Percentiles rank a stretch among this genome's conserved stretches.
Evolutionary conservation across 345 rosid species (phyloP).

Genomic region (Euphorbia pulcherrima): DNA sequence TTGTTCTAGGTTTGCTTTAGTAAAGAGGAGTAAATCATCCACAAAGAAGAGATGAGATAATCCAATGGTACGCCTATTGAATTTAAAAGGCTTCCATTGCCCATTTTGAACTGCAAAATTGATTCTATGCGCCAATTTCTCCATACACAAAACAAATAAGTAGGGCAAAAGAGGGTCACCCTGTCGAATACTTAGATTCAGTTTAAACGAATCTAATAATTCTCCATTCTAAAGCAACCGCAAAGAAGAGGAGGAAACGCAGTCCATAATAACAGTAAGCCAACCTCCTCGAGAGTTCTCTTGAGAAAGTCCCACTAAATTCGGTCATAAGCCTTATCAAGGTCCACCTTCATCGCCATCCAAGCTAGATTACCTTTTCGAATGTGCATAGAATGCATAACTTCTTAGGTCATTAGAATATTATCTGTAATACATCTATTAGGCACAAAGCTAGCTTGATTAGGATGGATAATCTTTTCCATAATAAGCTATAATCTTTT

Average conservation of each 20-base stretch:
- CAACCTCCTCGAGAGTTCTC: no score
- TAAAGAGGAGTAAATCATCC: background rate
- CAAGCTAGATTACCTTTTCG: background rate
- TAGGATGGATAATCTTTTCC: background rate
- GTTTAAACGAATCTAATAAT: background rate
- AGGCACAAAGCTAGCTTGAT: background rate
- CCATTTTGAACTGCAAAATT: background rate
- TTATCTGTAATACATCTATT: background rate
- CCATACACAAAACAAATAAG: slow-evolving; percentile 1
- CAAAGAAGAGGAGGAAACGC: background rate
- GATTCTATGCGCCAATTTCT: background rate
- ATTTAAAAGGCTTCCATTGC: background rate
- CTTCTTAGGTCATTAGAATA: background rate
- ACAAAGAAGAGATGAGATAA: no score
- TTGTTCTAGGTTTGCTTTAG: background rate
- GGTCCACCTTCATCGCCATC: background rate
- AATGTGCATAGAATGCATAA: background rate
- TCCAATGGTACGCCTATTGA: no score
- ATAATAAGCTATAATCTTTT: background rate
- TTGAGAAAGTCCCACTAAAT: no score
- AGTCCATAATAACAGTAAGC: no score
- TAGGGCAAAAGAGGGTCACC: background rate
- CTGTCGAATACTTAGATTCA: background rate
- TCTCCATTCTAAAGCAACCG: background rate
- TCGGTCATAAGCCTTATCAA: background rate